Percentiles rank a stretch among this genome's conserved stretches.
Conservation (phyloP, 1,139 yeast species). For the Arxiozyma telluris region DNA sequence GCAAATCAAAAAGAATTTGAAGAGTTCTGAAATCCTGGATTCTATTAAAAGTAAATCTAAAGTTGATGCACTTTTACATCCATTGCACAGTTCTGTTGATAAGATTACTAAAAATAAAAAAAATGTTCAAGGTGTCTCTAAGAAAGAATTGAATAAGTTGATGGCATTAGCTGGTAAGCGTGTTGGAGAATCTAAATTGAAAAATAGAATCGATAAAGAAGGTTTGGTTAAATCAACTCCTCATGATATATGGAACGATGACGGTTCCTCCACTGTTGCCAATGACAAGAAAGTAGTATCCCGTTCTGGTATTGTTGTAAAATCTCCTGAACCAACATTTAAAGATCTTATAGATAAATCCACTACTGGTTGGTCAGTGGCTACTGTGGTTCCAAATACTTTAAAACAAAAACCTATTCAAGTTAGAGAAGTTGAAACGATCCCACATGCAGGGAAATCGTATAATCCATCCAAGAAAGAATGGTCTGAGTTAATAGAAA, state of each 20-base stretch:
- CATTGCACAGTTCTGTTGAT: slow-evolving; percentile 11
- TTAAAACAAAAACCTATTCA: slow-evolving; percentile 45
- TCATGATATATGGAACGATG: slow-evolving; percentile 62
- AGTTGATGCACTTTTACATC: slow-evolving; percentile 51
- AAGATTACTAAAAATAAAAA: slow-evolving; percentile 19
- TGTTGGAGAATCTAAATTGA: slow-evolving; percentile 44
- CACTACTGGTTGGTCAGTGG: slow-evolving; percentile 44
- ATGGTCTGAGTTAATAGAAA: slow-evolving; percentile 66
- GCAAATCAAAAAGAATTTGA: slow-evolving; percentile 42
- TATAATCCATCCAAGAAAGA: slow-evolving; percentile 83
- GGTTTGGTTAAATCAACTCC: slow-evolving; percentile 47
- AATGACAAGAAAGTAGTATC: slow-evolving; percentile 10
- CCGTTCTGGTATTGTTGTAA: slow-evolving; percentile 26
- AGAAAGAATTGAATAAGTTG: slow-evolving; percentile 57
- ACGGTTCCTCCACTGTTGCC: slow-evolving; percentile 4
- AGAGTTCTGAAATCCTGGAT: slow-evolving; percentile 65
- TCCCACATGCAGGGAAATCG: slow-evolving; percentile 82
- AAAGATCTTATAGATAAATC: slow-evolving; percentile 37
- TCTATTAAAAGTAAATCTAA: slow-evolving; percentile 56
- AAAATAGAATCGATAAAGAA: slow-evolving; percentile 49
- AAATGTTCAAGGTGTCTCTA: slow-evolving; percentile 54
- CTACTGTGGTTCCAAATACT: slow-evolving; percentile 50
- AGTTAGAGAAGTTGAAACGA: slow-evolving; percentile 39
- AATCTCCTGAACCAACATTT: slow-evolving; percentile 22
- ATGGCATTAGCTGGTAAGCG: slow-evolving; percentile 74